Percentiles rank a stretch among this genome's conserved stretches.
Evolutionary conservation across 345 rosid genomes (phyloP).

Genomic region (Gossypium arboreum): DNA sequence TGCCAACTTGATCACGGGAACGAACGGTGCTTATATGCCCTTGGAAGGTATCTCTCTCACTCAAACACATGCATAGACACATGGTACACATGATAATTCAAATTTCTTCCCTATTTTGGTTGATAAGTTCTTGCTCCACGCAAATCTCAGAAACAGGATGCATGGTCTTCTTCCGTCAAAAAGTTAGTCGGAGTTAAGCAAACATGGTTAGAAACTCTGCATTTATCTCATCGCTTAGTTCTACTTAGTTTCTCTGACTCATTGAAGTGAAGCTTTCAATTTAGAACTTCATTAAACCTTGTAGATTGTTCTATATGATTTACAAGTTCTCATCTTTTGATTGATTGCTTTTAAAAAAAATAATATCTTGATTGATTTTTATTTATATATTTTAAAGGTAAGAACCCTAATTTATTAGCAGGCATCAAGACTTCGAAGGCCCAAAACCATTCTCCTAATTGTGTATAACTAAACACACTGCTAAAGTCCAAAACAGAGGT

Average conservation of each 20-base stretch:
- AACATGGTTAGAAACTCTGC: conserved; percentile 2
- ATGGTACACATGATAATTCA: background rate
- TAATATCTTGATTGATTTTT: background rate
- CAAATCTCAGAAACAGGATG: background rate
- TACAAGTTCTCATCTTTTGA: background rate
- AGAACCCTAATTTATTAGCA: background rate
- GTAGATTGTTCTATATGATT: background rate
- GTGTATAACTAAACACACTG: background rate
- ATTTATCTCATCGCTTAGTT: background rate
- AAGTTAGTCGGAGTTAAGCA: background rate
- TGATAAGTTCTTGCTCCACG: background rate
- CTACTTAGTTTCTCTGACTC: background rate
- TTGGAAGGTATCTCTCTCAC: conserved; percentile 6
- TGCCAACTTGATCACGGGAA: conserved; percentile 16
- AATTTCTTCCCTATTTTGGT: background rate
- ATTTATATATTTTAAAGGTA: no score
- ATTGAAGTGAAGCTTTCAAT: background rate
- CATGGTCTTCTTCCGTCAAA: background rate
- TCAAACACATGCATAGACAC: no score
- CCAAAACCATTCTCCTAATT: background rate
- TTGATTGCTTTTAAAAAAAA: no score
- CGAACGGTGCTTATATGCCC: background rate
- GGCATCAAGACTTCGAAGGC: background rate
- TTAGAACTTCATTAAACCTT: background rate
- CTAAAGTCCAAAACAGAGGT: background rate